phyloP scores from a whole-genome alignment of 2,329 filamentous ascomycete genomes.

The Cryphonectria radicalis region DNA sequence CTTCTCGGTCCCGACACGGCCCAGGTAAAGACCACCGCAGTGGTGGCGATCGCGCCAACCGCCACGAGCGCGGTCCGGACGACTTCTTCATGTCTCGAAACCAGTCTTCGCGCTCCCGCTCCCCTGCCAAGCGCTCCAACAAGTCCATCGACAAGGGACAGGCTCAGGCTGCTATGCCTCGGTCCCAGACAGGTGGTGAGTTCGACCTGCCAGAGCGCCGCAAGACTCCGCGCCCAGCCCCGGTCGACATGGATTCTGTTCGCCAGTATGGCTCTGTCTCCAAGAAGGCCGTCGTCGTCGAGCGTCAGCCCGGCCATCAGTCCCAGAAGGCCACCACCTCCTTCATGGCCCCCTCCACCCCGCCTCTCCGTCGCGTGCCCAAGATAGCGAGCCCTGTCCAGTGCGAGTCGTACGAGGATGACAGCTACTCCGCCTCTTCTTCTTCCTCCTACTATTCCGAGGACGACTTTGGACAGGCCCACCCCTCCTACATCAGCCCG shows the following conservation, averaged over 20 bases:
- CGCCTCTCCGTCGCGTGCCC: slow-evolving; percentile 25
- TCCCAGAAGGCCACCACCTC: slow-evolving; percentile 14
- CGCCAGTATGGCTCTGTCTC: slow-evolving; percentile 21
- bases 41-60: neutral
- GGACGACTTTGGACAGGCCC: slow-evolving; percentile 32
- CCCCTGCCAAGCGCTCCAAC: slow-evolving; percentile 32
- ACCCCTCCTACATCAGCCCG: slow-evolving; percentile 34
- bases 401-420: slow-evolving; percentile 26
- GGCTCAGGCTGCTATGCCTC: slow-evolving; percentile 1
- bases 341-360: slow-evolving; percentile 13
- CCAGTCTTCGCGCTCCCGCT: slow-evolving; percentile 32
- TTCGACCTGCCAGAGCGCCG: slow-evolving; percentile 15
- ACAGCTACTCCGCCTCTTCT: slow-evolving; percentile 22
- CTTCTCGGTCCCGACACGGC: slow-evolving; percentile 12
- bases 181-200: slow-evolving; percentile 6
- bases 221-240: slow-evolving; percentile 12
- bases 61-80: slow-evolving; percentile 1
- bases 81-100: slow-evolving; percentile 13
- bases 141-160: slow-evolving; percentile 28
- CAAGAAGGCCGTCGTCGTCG: slow-evolving; percentile 23
- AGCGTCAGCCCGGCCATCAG: neutral
- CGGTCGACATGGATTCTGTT: slow-evolving; percentile 19
- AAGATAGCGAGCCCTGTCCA: slow-evolving; percentile 8
- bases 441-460: slow-evolving; percentile 40
- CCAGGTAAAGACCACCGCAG: slow-evolving; percentile 7